Conservation (phyloP, 306 rosid species). For the Cicer chorassanicum region DNA sequence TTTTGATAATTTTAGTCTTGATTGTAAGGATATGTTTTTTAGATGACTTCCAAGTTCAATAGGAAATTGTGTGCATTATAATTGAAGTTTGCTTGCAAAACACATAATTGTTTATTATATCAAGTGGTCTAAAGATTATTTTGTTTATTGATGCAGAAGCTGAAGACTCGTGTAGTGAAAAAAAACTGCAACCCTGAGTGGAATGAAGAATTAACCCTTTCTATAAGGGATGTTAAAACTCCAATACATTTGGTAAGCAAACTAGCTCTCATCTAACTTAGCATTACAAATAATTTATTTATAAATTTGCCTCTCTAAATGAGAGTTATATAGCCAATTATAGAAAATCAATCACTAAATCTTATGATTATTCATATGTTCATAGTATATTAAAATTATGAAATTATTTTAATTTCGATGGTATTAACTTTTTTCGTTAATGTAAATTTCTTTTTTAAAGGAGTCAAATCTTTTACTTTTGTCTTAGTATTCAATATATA, state of each 20-base stretch:
- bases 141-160: constrained; percentile 51
- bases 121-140: background rate
- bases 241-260: constrained; percentile 63
- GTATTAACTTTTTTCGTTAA: no score
- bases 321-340: no score
- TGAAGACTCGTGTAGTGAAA: constrained; percentile 66
- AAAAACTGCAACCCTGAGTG: constrained; percentile 75
- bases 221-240: constrained; percentile 49
- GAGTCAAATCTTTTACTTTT: no score
- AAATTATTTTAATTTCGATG: no score
- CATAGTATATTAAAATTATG: no score
- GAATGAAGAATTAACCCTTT: constrained; percentile 84
- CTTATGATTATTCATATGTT: no score
- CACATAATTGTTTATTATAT: background rate
- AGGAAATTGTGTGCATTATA: background rate
- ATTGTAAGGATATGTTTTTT: no score
- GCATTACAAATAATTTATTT: background rate
- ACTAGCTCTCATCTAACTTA: background rate
- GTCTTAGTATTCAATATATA: no score
- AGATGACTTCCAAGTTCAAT: background rate
- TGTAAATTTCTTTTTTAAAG: no score
- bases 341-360: no score
- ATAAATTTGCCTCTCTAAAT: background rate
- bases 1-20: no score
- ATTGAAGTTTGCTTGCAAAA: background rate